Conservation (phyloP, 768 basidiomycete genomes). For the Pulveroboletus sp. region DNA sequence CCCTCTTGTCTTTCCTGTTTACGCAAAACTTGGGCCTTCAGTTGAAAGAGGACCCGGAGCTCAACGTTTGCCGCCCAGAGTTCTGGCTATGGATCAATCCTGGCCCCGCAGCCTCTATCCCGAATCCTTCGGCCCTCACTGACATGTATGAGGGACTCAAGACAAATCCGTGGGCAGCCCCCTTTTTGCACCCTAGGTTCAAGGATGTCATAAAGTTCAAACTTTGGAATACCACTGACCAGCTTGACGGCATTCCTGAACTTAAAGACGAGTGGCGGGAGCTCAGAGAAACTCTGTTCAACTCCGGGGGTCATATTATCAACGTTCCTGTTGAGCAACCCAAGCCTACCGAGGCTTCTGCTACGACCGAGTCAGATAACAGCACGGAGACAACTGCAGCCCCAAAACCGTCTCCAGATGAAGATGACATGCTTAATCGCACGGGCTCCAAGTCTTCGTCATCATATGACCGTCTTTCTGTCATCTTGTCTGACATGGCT, state of each 20-base stretch:
- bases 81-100: conserved; percentile 99
- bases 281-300: conserved; percentile 72
- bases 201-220: conserved; percentile 91
- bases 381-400: conserved; percentile 17
- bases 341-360: conserved; percentile 23
- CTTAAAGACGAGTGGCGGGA: conserved; percentile 86
- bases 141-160: conserved; percentile 85
- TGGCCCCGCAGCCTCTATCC: conserved; percentile 87
- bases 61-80: conserved; percentile 70
- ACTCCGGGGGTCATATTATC: conserved; percentile 77
- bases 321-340: conserved; percentile 51
- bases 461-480: conserved; percentile 87
- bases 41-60: conserved; percentile 42
- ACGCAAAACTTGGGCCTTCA: conserved; percentile 92
- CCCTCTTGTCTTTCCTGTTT: conserved; percentile 89
- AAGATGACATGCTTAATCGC: conserved; percentile 65
- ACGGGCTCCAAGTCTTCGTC: conserved; percentile 84
- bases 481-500: conserved; percentile 95
- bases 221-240: conserved; percentile 98
- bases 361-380: conserved; percentile 18
- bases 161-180: conserved; percentile 89
- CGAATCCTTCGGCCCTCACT: conserved; percentile 72
- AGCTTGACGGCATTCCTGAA: conserved; percentile 88
- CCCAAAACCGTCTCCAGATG: conserved; percentile 29
- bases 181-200: conserved; percentile 91